phyloP scores from a whole-genome alignment of 345 rosid genomes.

The Gossypium ekmanianum region DNA sequence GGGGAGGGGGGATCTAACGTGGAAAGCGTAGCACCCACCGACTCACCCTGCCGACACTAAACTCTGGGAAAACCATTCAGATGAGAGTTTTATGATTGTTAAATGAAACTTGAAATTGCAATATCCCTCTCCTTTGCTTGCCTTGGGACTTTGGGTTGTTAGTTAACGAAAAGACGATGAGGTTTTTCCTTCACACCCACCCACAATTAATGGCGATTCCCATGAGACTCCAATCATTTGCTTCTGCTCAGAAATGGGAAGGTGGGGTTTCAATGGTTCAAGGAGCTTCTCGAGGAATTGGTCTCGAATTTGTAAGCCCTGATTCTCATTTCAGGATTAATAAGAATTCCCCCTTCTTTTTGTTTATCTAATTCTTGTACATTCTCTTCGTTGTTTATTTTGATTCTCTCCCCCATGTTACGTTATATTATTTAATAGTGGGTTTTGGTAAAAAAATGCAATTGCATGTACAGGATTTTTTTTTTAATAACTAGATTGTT shows the following conservation, averaged over 20 bases:
- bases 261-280: constrained; percentile 89
- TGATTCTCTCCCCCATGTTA: no score
- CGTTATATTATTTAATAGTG: no score
- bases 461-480: no score
- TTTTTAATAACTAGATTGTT: no score
- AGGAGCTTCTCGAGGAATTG: constrained; percentile 93
- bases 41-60: background rate
- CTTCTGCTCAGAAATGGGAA: constrained; percentile 42
- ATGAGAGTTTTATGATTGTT: background rate
- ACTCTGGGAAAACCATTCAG: background rate
- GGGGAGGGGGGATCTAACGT: background rate
- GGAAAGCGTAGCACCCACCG: background rate
- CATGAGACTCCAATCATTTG: constrained; percentile 14
- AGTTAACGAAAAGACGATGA: background rate
- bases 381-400: background rate
- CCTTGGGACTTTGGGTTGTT: background rate
- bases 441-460: no score
- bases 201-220: background rate
- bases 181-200: background rate
- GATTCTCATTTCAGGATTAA: background rate
- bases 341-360: background rate
- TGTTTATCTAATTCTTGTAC: background rate
- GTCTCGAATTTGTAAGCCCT: constrained; percentile 72
- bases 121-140: background rate
- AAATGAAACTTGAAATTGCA: background rate